Evolutionary conservation across 164 flowering plant genomes (phyloP).

Genomic region (Akebia trifoliata): DNA sequence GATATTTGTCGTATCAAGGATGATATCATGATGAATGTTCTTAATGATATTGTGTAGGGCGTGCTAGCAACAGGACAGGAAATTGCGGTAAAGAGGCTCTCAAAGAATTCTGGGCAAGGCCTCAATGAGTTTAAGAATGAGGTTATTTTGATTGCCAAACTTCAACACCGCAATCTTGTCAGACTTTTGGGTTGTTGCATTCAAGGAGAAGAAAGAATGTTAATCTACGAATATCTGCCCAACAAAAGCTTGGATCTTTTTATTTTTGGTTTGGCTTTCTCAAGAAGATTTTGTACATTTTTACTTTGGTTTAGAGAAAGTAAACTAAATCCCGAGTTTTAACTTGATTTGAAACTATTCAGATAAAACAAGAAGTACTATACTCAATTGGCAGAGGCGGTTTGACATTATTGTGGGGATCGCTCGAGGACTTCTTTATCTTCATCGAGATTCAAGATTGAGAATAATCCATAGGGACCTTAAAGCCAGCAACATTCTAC

Average conservation of each 20-base stretch:
- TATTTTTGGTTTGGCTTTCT: slow-evolving; percentile 1
- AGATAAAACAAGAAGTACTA: slow-evolving; percentile 4
- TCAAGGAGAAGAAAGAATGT: not conserved
- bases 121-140: slow-evolving; percentile 4
- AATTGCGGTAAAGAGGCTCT: slow-evolving; percentile 8
- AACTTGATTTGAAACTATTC: not conserved
- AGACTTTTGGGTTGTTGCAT: slow-evolving; percentile 6
- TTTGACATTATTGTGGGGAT: slow-evolving; percentile 23
- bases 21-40: too few relatives aligned
- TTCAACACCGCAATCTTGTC: slow-evolving; percentile 11
- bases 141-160: slow-evolving; percentile 4
- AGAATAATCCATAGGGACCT: slow-evolving; percentile 38
- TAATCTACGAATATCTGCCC: slow-evolving; percentile 5
- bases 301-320: not conserved
- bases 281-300: not conserved
- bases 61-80: not conserved
- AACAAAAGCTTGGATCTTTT: slow-evolving; percentile 3
- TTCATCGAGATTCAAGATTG: slow-evolving; percentile 32
- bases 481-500: slow-evolving; percentile 35
- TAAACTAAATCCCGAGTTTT: not conserved
- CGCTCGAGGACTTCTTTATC: slow-evolving; percentile 22
- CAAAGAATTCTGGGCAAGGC: slow-evolving; percentile 6
- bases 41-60: not conserved
- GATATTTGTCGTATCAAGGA: too few relatives aligned
- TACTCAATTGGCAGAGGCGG: slow-evolving; percentile 27